Conservation (phyloP, 495 filamentous ascomycete genomes). For the Cudoniella acicularis region DNA sequence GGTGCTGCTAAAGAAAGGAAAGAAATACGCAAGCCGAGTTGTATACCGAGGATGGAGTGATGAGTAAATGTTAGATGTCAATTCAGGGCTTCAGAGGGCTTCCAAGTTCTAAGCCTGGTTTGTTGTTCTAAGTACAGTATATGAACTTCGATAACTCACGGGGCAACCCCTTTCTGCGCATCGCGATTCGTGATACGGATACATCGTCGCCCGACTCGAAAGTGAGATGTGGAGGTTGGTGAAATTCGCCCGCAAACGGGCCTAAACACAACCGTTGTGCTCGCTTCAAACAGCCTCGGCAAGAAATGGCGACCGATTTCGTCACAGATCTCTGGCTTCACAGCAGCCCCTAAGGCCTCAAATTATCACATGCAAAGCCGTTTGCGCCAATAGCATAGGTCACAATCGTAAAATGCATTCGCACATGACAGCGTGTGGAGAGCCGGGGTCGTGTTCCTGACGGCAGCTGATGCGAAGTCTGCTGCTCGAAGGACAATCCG, state of each 20-base stretch:
- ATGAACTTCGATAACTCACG: too few relatives aligned
- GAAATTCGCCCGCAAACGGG: neutral
- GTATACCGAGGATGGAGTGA: slow-evolving; percentile 79
- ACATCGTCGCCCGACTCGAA: too few relatives aligned
- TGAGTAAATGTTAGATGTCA: slow-evolving; percentile 9
- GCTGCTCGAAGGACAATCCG: neutral
- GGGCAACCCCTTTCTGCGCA: too few relatives aligned
- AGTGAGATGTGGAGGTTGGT: neutral
- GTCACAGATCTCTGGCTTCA: slow-evolving; percentile 4
- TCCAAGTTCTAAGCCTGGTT: too few relatives aligned
- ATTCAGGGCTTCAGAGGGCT: too few relatives aligned
- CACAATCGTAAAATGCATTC: neutral
- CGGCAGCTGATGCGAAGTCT: slow-evolving; percentile 3
- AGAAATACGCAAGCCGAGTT: slow-evolving; percentile 73
- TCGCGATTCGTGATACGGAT: too few relatives aligned
- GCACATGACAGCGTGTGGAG: slow-evolving; percentile 11
- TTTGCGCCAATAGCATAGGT: neutral
- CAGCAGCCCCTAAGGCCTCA: neutral
- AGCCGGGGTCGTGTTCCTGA: neutral
- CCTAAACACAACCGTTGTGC: neutral
- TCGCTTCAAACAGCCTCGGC: slow-evolving; percentile 14
- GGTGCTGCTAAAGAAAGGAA: slow-evolving; percentile 73
- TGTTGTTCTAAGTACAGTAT: too few relatives aligned
- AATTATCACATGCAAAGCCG: neutral
- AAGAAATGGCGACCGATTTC: neutral